Evolutionary conservation across 495 filamentous ascomycete genomes (phyloP), one percentile per base, ranked within the genome.

Genomic region (Penicillium pulvis): DNA sequence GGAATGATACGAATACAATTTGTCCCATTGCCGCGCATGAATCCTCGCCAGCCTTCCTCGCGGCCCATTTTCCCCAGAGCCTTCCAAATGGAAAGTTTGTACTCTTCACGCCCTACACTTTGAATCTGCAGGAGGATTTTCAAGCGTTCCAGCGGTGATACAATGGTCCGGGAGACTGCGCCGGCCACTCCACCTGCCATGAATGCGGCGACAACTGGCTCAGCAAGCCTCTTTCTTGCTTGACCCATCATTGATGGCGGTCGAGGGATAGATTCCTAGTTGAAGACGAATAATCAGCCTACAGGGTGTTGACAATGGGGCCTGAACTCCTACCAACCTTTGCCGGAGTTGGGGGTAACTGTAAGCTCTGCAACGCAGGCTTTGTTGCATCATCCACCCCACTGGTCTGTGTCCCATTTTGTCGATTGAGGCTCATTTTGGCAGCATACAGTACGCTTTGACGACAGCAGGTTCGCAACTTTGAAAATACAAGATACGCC

Each of bases 41-140:
- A 93, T 3, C 94, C 94, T 70, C 84, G 85, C 90, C 91, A 97
- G 20, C 94, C 94, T 76, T 98, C 94, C 69, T 98, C 94, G 64
- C 80, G 87, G 83, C 92, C 94, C 87, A 98, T 98, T 76, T 98
- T 98, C 53, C 71, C 81, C 55, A 98, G 81, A 17, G 90, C 95
- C 71, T 95, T 89, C 66, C 87, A 87, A 52, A 97, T 90, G 24
- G 91, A 92, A 62, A 96, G 73, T 69, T 91, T 92, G 74, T 98
- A 98, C 66, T 95, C 93, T 54, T 88, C 86, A 62, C 90, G 84
- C n/a, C 92, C 93, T 48, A 82, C 88, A 62, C 89, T 94, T 79
- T 98, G 94, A 24, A 98, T 84, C 70, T 98, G 94, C 64, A 96
- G 89, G n/a, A 98, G 79, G 60, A 98, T 98, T 73, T 98, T 98